A percentile compares a stretch with the other conserved stretches of the same genome.
Conservation (phyloP, 331 rosid species). For the Pyrus hybrid region DNA sequence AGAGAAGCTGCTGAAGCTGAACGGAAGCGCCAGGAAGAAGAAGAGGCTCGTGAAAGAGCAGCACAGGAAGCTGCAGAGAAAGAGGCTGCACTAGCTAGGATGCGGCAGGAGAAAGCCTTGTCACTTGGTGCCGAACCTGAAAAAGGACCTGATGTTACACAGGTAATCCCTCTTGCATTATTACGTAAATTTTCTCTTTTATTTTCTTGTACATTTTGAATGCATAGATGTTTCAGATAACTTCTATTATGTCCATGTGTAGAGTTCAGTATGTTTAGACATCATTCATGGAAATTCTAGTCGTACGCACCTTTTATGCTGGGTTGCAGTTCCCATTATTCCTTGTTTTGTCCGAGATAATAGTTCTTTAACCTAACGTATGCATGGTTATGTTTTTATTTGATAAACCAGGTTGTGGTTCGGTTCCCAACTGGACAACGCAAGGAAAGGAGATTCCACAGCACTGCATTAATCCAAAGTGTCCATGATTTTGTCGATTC, state of each 20-base stretch:
- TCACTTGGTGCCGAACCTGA: slow-evolving; percentile 91
- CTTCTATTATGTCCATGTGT: neutral
- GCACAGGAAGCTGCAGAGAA: slow-evolving; percentile 85
- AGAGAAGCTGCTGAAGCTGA: slow-evolving; percentile 98
- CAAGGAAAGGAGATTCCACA: slow-evolving; percentile 80
- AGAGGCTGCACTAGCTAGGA: slow-evolving; percentile 68
- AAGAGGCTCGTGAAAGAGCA: slow-evolving; percentile 85
- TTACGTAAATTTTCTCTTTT: neutral
- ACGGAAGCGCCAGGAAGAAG: slow-evolving; percentile 76
- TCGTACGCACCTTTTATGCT: neutral
- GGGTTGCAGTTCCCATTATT: neutral
- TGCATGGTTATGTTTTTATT: neutral
- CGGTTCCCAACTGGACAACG: slow-evolving; percentile 93
- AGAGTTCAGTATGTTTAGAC: neutral
- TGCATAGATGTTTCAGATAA: neutral
- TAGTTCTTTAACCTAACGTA: neutral
- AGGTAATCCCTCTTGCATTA: slow-evolving; percentile 33
- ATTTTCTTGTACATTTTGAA: neutral
- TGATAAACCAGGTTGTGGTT: slow-evolving; percentile 66
- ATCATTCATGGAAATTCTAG: neutral
- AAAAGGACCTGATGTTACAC: slow-evolving; percentile 88
- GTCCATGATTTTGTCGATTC: slow-evolving; percentile 84
- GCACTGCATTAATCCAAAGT: slow-evolving; percentile 53
- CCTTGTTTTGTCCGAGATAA: neutral
- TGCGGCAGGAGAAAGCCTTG: slow-evolving; percentile 69